Evolutionary conservation across 2,329 filamentous ascomycete species (phyloP), one percentile per base, ranked within the genome.

Genomic region (Fusarium sp.): DNA sequence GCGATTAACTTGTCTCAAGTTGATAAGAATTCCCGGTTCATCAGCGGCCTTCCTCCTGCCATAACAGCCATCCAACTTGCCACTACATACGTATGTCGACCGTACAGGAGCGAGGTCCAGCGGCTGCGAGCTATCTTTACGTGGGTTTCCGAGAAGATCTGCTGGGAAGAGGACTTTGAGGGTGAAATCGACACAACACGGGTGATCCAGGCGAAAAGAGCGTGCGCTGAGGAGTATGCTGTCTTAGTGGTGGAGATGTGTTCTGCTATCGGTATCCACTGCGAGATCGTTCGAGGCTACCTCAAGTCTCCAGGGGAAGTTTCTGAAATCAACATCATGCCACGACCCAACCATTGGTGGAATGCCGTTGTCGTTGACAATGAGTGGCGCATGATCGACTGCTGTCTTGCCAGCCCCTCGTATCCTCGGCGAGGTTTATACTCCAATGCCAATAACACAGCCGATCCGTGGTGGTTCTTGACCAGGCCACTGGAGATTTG

Each of bases 331-430:
- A 93, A 93, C 70, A 92, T 92, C 66, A 90, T 96, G 81, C 94
- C 94, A n/a, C 90, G 92, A 36, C 89, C 96, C 0, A 99, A 99
- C 79, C 96, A 99, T 83, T 98, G 93, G 91, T 99, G 96, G 96
- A 99, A 99, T 77, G 92, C 94, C 2, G 94, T 98, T 24, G 85
- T 98, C 41, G 91, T 98, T 14, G 96, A 99, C 81, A 92, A 93
- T 28, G 95, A 98, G 83, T 99, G 96, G 96, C 93, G 96, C 57
- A 93, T 98, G 74, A 94, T 99, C 85, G 96, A 99, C 82, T 96
- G 94, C 81, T 97, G 94, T 41, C 87, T 99, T 54, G 95, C 96
- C 8, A 95, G 93, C 72, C 95, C 96, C 18, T 98, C 96, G 0
- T 94, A 98, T 78, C 96, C 96, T 15, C 91, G 90, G 65, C 90